Conservation (phyloP, 1,284 basidiomycete genomes). For the Ceratobasidium sp. region DNA sequence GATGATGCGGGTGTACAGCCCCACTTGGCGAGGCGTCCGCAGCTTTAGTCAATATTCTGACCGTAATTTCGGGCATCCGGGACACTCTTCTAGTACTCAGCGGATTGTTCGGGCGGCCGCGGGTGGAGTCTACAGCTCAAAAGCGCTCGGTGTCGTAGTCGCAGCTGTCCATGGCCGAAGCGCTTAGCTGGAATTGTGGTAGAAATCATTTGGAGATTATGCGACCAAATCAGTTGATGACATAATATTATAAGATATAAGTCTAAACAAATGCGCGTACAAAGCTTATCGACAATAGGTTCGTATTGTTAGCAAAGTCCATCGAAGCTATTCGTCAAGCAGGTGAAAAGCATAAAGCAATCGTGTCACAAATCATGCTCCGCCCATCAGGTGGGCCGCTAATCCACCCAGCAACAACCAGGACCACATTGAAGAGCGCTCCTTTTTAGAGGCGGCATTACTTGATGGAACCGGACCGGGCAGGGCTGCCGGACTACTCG, state of each 20-base stretch:
- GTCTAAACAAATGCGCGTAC: neutral
- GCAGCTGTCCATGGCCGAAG: too few species aligned
- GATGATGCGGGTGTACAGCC: conserved; percentile 11
- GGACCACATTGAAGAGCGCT: neutral
- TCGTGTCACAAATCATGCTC: neutral
- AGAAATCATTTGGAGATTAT: too few species aligned
- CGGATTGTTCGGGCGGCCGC: neutral
- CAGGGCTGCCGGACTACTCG: neutral
- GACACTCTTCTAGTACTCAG: too few species aligned
- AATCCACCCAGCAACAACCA: conserved; percentile 16
- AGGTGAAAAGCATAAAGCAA: neutral
- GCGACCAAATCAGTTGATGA: too few species aligned
- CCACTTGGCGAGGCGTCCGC: conserved; percentile 18
- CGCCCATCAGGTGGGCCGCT: conserved; percentile 14
- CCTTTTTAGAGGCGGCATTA: neutral
- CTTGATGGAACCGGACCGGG: conserved; percentile 1
- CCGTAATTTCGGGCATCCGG: neutral
- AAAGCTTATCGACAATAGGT: conserved; percentile 7
- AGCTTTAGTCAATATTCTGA: neutral
- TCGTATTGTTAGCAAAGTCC: neutral
- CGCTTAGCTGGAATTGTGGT: too few species aligned
- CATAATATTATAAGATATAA: conserved; percentile 4
- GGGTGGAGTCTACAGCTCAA: neutral
- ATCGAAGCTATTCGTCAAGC: neutral
- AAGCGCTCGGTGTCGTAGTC: neutral